phyloP scores from a whole-genome alignment of 2,329 filamentous ascomycete genomes.

The Aplosporella prunicola region DNA sequence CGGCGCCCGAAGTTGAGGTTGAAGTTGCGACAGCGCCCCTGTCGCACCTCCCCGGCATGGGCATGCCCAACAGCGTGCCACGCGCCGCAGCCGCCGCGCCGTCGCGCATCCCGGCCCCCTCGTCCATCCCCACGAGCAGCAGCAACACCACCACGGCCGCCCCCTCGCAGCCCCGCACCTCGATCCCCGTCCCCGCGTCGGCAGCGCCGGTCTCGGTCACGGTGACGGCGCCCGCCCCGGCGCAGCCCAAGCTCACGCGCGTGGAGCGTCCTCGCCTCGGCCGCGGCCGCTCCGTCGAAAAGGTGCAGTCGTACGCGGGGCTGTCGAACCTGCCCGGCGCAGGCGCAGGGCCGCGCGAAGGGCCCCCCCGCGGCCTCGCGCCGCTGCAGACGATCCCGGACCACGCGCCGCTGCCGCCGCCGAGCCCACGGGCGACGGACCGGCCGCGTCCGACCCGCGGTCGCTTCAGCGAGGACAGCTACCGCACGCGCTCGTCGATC shows the following conservation, averaged over 20 bases:
- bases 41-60: not conserved
- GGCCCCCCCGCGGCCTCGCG: too few species aligned
- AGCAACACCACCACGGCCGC: not conserved
- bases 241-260: not conserved
- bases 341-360: too few species aligned
- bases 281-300: conserved; percentile 5
- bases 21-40: too few species aligned
- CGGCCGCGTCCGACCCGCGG: too few species aligned
- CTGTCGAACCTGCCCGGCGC: too few species aligned
- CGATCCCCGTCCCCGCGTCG: not conserved
- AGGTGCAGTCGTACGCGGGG: conserved; percentile 5
- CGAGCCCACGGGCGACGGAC: too few species aligned
- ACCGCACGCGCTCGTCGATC: too few species aligned
- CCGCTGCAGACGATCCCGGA: not conserved
- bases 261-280: conserved; percentile 4
- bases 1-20: too few species aligned
- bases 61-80: conserved; percentile 3
- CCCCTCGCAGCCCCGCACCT: not conserved
- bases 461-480: too few species aligned
- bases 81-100: conserved; percentile 1
- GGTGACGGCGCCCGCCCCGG: not conserved
- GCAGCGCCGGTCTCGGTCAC: not conserved
- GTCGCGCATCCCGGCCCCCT: not conserved
- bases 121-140: not conserved
- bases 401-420: not conserved